Evolutionary conservation across 1,284 basidiomycete species (phyloP).

Genomic region (Trichosporon faecale): DNA sequence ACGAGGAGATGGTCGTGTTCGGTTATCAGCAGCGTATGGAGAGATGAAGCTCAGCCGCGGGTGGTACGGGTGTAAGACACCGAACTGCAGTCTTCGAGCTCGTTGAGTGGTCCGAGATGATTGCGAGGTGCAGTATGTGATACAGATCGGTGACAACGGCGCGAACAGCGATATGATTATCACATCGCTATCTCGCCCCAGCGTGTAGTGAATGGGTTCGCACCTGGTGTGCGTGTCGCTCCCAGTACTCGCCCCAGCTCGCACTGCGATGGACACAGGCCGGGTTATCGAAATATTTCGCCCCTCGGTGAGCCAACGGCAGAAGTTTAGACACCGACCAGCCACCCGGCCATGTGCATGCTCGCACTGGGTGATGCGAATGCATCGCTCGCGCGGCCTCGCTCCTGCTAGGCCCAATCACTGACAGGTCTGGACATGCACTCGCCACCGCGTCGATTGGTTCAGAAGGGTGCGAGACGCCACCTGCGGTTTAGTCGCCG

Average conservation of each 20-base stretch:
- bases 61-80: background rate
- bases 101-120: background rate
- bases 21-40: background rate
- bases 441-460: background rate
- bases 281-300: background rate
- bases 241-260: background rate
- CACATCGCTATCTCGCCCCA: background rate
- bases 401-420: background rate
- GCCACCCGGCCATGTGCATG: slow-evolving; percentile 2
- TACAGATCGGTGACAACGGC: background rate
- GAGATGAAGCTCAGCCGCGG: background rate
- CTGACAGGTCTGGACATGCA: background rate
- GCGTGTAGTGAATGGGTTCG: background rate
- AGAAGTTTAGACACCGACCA: background rate
- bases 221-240: background rate
- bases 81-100: background rate
- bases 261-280: background rate
- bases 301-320: background rate
- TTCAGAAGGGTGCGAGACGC: background rate
- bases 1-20: background rate
- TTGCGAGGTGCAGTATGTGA: background rate
- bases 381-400: background rate
- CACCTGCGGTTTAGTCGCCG: background rate
- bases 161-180: background rate
- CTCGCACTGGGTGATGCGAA: background rate